Evolutionary conservation across 371 early-diverging fungal genomes (phyloP).

Genomic region (Actinomucor elegans): DNA sequence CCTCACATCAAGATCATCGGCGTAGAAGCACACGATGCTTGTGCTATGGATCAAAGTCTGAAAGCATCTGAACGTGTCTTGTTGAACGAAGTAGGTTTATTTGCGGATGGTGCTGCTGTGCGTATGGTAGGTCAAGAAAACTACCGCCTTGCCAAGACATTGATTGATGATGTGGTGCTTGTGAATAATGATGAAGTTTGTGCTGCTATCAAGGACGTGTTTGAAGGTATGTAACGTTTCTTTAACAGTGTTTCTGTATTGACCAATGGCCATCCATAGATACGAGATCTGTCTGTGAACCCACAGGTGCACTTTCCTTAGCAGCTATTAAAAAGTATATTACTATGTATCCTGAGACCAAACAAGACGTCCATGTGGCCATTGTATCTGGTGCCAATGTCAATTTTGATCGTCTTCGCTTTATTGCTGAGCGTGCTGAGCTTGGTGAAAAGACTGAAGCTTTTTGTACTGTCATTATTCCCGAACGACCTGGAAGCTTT

Average conservation of each 20-base stretch:
- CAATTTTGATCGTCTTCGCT: slow-evolving; percentile 95
- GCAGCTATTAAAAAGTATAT: slow-evolving; percentile 90
- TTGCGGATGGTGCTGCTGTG: slow-evolving; percentile 97
- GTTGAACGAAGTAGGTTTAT: slow-evolving; percentile 86
- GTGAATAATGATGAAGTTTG: slow-evolving; percentile 96
- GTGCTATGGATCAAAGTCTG: slow-evolving; percentile 86
- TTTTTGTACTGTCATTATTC: slow-evolving; percentile 86
- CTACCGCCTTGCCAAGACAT: slow-evolving; percentile 68
- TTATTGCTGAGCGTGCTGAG: slow-evolving; percentile 93
- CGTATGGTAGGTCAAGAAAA: slow-evolving; percentile 87
- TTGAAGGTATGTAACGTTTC: slow-evolving; percentile 61
- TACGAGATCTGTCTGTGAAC: slow-evolving; percentile 91
- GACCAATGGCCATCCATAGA: slow-evolving; percentile 41
- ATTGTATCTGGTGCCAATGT: slow-evolving; percentile 95
- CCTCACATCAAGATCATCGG: slow-evolving; percentile 87
- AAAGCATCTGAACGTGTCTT: slow-evolving; percentile 57
- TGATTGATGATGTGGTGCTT: slow-evolving; percentile 83
- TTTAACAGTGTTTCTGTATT: neutral
- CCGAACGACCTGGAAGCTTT: slow-evolving; percentile 90
- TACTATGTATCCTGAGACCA: slow-evolving; percentile 33
- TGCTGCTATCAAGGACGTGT: slow-evolving; percentile 97
- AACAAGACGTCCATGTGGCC: slow-evolving; percentile 66
- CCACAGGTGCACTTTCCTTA: slow-evolving; percentile 88
- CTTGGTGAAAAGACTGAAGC: slow-evolving; percentile 90
- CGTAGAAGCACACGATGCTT: slow-evolving; percentile 89